Base-by-base conservation (phyloP, 345 rosid species). In the Gossypium sturtianum region DNA sequence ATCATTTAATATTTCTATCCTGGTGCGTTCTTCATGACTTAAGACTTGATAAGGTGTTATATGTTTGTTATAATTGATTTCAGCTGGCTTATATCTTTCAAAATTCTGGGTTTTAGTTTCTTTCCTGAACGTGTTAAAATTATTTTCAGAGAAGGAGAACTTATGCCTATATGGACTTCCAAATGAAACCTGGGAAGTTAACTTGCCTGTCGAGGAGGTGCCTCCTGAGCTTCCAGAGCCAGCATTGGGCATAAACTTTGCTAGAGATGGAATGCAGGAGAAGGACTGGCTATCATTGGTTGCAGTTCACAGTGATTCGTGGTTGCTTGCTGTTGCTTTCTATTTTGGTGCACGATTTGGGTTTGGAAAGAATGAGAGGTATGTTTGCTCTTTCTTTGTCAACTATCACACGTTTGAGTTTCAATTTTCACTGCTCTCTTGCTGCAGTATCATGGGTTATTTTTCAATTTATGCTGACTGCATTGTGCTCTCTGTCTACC, bases 161-260 rank as follows among this genome's bases (percentile, higher is more conserved):
- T 83, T 96, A 83, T 93, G 99, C 70, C 89, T 93, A 10, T 96
- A 91, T 82, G 99, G 97, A 77, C 91, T 91, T 79, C 99, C 99
- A 15, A 93, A 89, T 77, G 98, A 90, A 83, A 85, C 93, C 38
- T 96, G 99, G 99, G 98, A 93, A 78, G 97, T 96, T 79, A 96
- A 91, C 74, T 87, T 96, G 74, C 99, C 99, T 4, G 98, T 93
- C 23, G 99, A 96, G 83, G 99, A 96, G 83, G 99, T 96, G 76
- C 99, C 99, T 76, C 98, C 99, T 15, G 99, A 94, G 91, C 99
- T 96, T 73, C 99, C 99, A n/a, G 98, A 96, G 72, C 99, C 99
- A 19, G 98, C 97, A 7, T 66, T 96, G 48, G 99, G 98, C 45
- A 96, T 96, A 72, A 96, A 96, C 77, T 96, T 96, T 77, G 99